Conservation (phyloP, 2,329 filamentous ascomycete species). For the Fusarium nelsonii region DNA sequence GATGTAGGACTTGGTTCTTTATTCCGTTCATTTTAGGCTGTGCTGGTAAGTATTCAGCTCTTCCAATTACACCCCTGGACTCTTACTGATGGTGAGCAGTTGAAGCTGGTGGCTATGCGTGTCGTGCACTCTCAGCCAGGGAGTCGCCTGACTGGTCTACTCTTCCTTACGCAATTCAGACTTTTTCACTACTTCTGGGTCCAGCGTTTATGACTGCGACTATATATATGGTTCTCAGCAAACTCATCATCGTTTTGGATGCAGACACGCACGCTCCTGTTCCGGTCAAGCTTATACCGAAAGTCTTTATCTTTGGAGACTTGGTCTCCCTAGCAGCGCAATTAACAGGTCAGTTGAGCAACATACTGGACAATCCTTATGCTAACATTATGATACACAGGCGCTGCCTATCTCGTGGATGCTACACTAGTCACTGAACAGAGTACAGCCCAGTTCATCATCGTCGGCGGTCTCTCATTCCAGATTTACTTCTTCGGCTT, state of each 20-base stretch:
- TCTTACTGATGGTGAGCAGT: conserved; percentile 19
- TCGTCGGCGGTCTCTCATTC: conserved; percentile 64
- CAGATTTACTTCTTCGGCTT: conserved; percentile 67
- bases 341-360: not conserved
- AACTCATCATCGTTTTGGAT: conserved; percentile 53
- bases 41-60: conserved; percentile 52
- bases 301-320: conserved; percentile 63
- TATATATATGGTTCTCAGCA: conserved; percentile 60
- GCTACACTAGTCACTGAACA: conserved; percentile 39
- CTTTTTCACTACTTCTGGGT: conserved; percentile 52
- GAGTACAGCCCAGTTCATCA: conserved; percentile 57
- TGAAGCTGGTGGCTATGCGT: conserved; percentile 56
- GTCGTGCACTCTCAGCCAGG: conserved; percentile 58
- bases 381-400: conserved; percentile 5
- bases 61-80: too few species aligned
- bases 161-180: conserved; percentile 54
- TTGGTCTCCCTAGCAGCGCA: conserved; percentile 56
- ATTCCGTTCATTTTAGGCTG: conserved; percentile 64
- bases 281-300: conserved; percentile 57
- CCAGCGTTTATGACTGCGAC: conserved; percentile 57
- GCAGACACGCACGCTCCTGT: conserved; percentile 58
- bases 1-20: conserved; percentile 62
- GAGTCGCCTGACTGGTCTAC: conserved; percentile 53
- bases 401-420: conserved; percentile 32
- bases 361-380: fast-evolving